phyloP scores from a whole-genome alignment of 2,329 filamentous ascomycete genomes.

The Chaetomium sp. region DNA sequence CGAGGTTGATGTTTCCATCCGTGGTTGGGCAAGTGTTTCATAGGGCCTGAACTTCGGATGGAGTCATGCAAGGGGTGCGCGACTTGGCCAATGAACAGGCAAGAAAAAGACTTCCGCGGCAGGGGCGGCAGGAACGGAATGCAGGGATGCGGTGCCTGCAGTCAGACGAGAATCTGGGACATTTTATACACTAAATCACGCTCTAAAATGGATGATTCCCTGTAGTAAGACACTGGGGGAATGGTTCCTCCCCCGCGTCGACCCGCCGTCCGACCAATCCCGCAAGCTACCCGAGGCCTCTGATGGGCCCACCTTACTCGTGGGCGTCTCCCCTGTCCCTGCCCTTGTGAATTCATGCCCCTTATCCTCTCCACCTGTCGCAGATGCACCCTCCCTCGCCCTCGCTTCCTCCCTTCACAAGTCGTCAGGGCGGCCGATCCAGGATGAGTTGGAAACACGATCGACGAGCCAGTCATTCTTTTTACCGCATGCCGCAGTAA shows the following conservation, averaged over 20 bases:
- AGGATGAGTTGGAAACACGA: slow-evolving; percentile 15
- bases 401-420: slow-evolving; percentile 20
- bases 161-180: not conserved
- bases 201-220: not conserved
- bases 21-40: slow-evolving; percentile 25
- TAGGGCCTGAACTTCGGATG: slow-evolving; percentile 5
- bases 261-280: slow-evolving; percentile 20
- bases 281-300: slow-evolving; percentile 2
- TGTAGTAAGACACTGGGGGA: not conserved
- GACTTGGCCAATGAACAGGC: slow-evolving; percentile 9
- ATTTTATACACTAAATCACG: not conserved
- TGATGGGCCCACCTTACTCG: not conserved
- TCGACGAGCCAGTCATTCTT: slow-evolving; percentile 26
- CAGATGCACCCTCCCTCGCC: slow-evolving; percentile 24
- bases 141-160: slow-evolving; percentile 10
- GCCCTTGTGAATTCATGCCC: slow-evolving; percentile 18
- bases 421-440: slow-evolving; percentile 26
- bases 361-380: slow-evolving; percentile 26
- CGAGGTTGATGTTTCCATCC: slow-evolving; percentile 4
- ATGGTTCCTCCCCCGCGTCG: slow-evolving; percentile 10
- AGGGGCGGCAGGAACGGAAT: slow-evolving; percentile 5
- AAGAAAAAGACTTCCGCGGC: not conserved
- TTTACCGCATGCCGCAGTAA: slow-evolving; percentile 12
- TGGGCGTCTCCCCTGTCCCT: not conserved
- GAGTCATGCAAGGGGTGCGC: slow-evolving; percentile 16